Evolutionary conservation across 345 rosid genomes (phyloP).

Genomic region (Gossypium mustelinum): DNA sequence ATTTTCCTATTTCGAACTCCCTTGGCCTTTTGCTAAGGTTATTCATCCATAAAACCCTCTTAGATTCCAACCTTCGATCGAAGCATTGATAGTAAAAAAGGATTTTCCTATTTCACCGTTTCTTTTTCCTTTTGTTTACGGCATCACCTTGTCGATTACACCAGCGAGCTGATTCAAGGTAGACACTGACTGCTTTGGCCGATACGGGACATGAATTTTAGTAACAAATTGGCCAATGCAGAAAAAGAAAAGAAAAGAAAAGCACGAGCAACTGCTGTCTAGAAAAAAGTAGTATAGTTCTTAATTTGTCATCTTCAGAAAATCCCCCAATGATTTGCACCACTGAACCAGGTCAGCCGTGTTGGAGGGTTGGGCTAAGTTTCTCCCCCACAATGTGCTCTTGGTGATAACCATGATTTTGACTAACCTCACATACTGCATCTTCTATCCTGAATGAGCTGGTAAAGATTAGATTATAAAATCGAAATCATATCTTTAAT

Average conservation of each 20-base stretch:
- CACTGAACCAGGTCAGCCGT: not conserved
- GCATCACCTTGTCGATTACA: no score
- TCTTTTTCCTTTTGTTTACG: no score
- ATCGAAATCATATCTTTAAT: not conserved
- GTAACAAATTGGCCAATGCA: not conserved
- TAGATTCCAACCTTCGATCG: no score
- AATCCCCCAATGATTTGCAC: not conserved
- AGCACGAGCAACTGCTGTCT: not conserved
- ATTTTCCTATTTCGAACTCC: no score
- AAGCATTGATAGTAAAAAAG: no score
- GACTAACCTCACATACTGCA: slow-evolving; percentile 8
- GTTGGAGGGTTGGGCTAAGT: not conserved
- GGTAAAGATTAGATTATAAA: not conserved
- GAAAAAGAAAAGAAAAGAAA: not conserved
- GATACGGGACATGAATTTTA: not conserved
- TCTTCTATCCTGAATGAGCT: not conserved
- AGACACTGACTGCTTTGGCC: not conserved
- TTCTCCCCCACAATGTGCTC: not conserved
- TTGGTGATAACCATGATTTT: not conserved
- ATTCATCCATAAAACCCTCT: no score
- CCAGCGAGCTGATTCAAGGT: not conserved
- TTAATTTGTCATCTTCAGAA: not conserved
- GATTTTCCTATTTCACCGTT: no score
- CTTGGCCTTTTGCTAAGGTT: no score
- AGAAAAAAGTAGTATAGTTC: not conserved